Percentiles rank a stretch among this genome's conserved stretches.
These are phyloP conservation scores for Salix arbutifolia DNA, from an alignment of 345 rosid species.

Conservation along the genomic window DNA sequence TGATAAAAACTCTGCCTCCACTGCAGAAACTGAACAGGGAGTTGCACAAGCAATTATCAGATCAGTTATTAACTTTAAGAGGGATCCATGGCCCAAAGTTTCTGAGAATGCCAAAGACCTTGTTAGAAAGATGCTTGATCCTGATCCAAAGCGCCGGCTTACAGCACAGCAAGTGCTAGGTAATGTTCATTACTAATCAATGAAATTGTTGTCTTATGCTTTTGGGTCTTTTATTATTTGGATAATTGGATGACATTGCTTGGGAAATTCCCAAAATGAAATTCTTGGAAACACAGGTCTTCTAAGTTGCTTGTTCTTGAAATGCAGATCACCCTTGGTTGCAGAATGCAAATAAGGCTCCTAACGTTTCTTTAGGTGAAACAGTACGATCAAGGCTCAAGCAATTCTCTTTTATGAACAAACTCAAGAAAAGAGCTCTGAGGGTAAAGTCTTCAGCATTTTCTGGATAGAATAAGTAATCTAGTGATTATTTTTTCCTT, in stretches of 20 bases:
- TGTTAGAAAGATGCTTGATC: slow-evolving; percentile 35
- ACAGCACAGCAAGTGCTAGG: slow-evolving; percentile 37
- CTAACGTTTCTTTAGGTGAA: slow-evolving; percentile 30
- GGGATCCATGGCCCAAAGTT: slow-evolving; percentile 36
- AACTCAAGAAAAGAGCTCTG: slow-evolving; percentile 39
- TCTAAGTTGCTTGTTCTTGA: slow-evolving; percentile 12
- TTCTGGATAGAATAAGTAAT: background rate
- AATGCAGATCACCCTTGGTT: slow-evolving; percentile 34
- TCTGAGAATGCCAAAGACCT: slow-evolving; percentile 36
- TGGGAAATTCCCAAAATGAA: background rate
- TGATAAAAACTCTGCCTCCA: background rate
- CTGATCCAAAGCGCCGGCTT: slow-evolving; percentile 27
- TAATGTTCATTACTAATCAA: slow-evolving; percentile 1
- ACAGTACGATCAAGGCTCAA: slow-evolving; percentile 32
- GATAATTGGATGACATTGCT: background rate
- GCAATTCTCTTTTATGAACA: slow-evolving; percentile 34
- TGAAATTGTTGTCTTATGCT: slow-evolving; percentile 5
- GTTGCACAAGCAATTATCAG: slow-evolving; percentile 33
- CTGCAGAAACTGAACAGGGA: slow-evolving; percentile 37
- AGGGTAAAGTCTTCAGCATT: slow-evolving; percentile 15
- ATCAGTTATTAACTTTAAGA: slow-evolving; percentile 23
- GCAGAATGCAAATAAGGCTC: slow-evolving; percentile 34
- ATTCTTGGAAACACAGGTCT: background rate
- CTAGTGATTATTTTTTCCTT: background rate
- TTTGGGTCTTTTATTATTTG: background rate